Base-by-base conservation (phyloP, 257 asterid genomes). In the Henckelia pumila region DNA sequence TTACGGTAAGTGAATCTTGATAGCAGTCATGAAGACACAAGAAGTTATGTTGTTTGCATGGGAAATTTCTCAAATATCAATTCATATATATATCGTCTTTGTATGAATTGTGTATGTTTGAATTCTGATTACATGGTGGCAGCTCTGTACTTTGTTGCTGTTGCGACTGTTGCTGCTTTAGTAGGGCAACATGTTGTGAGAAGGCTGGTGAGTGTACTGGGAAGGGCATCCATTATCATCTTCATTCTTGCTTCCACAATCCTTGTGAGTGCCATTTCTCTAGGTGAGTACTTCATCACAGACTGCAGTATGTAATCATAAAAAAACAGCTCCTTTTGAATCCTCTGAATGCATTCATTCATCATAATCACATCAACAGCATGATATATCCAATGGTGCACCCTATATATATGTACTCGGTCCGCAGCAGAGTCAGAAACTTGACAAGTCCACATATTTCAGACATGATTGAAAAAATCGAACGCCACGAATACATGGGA, bases 141-240 rank as follows among this genome's bases (percentile, higher is more conserved):
- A n/a, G n/a, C n/a, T n/a, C n/a, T n/a, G n/a, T n/a, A n/a, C n/a
- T n/a, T n/a, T n/a, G n/a, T n/a, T n/a, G n/a, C n/a, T n/a, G n/a
- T n/a, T n/a, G n/a, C n/a, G n/a, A n/a, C n/a, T n/a, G 24, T 84
- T 11, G 98, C 97, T 64, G 98, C 98, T 70, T 70, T 89, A n/a
- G 25, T 82, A 16, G 97, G 99, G 26, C 97, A 93, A 75, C 97
- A 90, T 68, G 70, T 83, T 3, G 95, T 90, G 47, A 78, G 97
- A 71, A 90, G 58, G 86, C 9, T 82, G 73, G 86, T 93, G 35
- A 71, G 74, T 50, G 47, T 85, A 14, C 61, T 93, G 65, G 99
- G 99, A 66, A 78, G 96, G 75, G 95, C 99, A 50, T 93, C 99
- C 59, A 84, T 93, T 20, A 93, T 93, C 63, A 88, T 93, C 80